Conservation (phyloP, 192 early-diverging fungal species). For the Linnemannia schmuckeri region DNA sequence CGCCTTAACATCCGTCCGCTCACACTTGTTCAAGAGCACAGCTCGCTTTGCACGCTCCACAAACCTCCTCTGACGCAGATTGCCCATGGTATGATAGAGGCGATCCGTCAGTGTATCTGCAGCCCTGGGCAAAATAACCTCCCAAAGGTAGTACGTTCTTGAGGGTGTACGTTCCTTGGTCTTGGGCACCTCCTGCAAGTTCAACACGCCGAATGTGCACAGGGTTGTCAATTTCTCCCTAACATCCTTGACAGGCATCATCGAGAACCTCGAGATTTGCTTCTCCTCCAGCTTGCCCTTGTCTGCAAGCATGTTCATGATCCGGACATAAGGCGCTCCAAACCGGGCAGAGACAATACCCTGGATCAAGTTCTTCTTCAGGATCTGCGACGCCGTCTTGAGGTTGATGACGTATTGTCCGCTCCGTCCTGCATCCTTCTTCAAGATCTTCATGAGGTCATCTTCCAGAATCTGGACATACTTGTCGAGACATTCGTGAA, state of each 20-base stretch:
- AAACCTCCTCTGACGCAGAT: constrained; percentile 66
- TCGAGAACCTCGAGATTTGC: constrained; percentile 70
- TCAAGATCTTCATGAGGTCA: constrained; percentile 64
- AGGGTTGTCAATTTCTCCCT: constrained; percentile 72
- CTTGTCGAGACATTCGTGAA: constrained; percentile 60
- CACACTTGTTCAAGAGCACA: constrained; percentile 71
- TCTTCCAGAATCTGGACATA: constrained; percentile 74
- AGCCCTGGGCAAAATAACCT: constrained; percentile 66
- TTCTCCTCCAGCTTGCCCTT: constrained; percentile 86
- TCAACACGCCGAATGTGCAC: constrained; percentile 47
- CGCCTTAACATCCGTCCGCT: constrained; percentile 73
- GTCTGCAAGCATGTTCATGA: constrained; percentile 75
- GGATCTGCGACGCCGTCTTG: constrained; percentile 62
- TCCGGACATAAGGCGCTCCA: constrained; percentile 70
- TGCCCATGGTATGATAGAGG: constrained; percentile 69
- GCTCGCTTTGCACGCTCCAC: constrained; percentile 63
- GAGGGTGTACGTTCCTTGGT: constrained; percentile 80
- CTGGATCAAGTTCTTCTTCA: constrained; percentile 71
- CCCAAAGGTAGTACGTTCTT: constrained; percentile 81
- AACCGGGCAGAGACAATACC: constrained; percentile 69
- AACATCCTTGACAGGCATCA: constrained; percentile 75
- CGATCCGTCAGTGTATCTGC: constrained; percentile 63
- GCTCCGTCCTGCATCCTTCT: constrained; percentile 68
- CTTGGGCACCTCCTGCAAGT: constrained; percentile 77
- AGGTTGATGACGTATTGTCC: constrained; percentile 75